Base-by-base conservation (phyloP, 805 yeast species). In the Candida tallmaniae region DNA sequence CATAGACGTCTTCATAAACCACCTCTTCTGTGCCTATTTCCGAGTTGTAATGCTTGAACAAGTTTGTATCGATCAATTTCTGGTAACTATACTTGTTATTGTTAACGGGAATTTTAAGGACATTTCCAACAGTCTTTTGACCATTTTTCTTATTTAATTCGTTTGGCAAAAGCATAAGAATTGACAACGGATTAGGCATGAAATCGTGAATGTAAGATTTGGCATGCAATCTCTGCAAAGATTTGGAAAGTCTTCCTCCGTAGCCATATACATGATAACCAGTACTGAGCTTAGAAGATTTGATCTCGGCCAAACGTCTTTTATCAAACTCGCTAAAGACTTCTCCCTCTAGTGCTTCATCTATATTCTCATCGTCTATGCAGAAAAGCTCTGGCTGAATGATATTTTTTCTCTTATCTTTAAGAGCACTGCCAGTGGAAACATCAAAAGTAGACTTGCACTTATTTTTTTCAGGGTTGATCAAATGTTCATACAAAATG, bases 151-250 rank as follows among this genome's bases (percentile, higher is more conserved):
- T 25, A 17, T 43, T 40, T 20, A 17, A 18, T 12, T 37, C 40
- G 14, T 39, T 29, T 4, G 66, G 65, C 11, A 62, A 32, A 9
- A 64, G 32, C 11, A 56, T 43, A 6, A 55, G 49, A n/a, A 68
- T 37, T 1, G 61, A 51, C 13, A 45, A 35, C 2, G 73, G 73
- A 11, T 55, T 46, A 1, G 62, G 60, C 64, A 65, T 65, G 33
- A 69, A 65, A 26, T 66, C 68, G 32, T 64, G 46, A 4, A 72
- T 45, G 35, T 56, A 70, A 9, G 72, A 62, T 35, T 53, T 58
- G 4, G 63, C 51, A n/a, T 63, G 62, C 4, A 65, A 23, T 2
- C 51, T 42, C 29, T 64, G 59, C 15, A 48, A 27, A 4, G 45
- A 44, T 29, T 42, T 51, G 1, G 52, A 44, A 0, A 65, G 48